A percentile compares a stretch with the other conserved stretches of the same genome.
Evolutionary conservation across 1,284 basidiomycete species (phyloP).

Genomic region (Boletus semigastroideus): DNA sequence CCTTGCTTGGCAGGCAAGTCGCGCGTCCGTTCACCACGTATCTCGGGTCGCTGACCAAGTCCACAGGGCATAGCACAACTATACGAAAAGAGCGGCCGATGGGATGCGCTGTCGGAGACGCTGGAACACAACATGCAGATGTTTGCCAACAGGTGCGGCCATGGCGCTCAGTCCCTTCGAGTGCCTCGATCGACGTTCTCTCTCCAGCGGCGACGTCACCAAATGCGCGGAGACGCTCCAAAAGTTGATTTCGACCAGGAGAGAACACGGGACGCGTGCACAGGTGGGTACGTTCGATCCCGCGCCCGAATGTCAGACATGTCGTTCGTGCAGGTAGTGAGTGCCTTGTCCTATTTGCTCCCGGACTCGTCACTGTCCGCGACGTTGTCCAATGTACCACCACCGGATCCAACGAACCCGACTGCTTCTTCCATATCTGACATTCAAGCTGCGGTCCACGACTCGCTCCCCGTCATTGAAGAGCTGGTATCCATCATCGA

Average conservation of each 20-base stretch:
- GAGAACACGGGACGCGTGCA: constrained; percentile 57
- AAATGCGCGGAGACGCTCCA: constrained; percentile 83
- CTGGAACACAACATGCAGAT: constrained; percentile 54
- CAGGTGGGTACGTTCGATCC: constrained; percentile 45
- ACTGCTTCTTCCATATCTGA: constrained; percentile 56
- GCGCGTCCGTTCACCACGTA: background rate
- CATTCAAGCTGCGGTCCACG: constrained; percentile 66
- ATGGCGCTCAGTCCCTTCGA: background rate
- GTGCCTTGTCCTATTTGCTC: constrained; percentile 69
- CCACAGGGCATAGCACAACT: constrained; percentile 70
- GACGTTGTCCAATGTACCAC: constrained; percentile 66
- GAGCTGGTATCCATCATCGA: constrained; percentile 60
- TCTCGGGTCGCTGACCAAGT: background rate
- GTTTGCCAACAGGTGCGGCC: constrained; percentile 55
- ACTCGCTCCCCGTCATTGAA: constrained; percentile 65
- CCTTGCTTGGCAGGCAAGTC: constrained; percentile 77
- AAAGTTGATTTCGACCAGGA: constrained; percentile 67
- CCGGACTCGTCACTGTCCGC: constrained; percentile 72
- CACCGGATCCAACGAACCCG: constrained; percentile 76
- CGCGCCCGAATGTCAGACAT: background rate
- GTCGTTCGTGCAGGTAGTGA: constrained; percentile 57
- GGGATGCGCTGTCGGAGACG: constrained; percentile 59
- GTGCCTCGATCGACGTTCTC: background rate
- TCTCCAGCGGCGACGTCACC: constrained; percentile 64
- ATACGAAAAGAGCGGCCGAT: constrained; percentile 63